Conservation (phyloP, 2,329 filamentous ascomycete genomes). For the Chaetomiaceae sp. region DNA sequence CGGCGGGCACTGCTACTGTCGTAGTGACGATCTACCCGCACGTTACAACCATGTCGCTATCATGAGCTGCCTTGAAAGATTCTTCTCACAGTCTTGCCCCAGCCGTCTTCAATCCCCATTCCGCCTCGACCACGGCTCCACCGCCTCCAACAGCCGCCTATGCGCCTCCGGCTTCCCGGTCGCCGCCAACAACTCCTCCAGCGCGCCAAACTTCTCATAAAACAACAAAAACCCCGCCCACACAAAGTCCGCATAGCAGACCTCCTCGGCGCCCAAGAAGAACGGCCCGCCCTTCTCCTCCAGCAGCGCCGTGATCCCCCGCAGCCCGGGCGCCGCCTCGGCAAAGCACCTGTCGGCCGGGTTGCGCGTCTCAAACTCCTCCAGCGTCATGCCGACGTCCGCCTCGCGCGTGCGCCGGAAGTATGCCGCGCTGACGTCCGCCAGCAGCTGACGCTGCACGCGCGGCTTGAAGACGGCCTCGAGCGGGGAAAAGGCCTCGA, state of each 20-base stretch:
- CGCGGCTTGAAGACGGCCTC: constrained; percentile 39
- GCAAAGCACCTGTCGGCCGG: constrained; percentile 47
- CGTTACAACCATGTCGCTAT: too few species aligned
- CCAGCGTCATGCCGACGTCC: constrained; percentile 46
- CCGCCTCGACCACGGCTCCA: constrained; percentile 37
- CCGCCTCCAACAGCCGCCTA: constrained; percentile 34
- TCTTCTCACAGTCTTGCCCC: not conserved
- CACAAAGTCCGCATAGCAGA: constrained; percentile 53
- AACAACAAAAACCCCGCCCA: constrained; percentile 32
- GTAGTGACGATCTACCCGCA: not conserved
- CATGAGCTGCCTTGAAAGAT: too few species aligned
- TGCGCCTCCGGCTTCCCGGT: constrained; percentile 36
- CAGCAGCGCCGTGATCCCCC: constrained; percentile 39
- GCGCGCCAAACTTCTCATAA: constrained; percentile 30
- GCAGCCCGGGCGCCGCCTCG: constrained; percentile 32
- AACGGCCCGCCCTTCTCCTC: constrained; percentile 50
- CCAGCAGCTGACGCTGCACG: constrained; percentile 47
- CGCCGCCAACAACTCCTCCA: constrained; percentile 31
- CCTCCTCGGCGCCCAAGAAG: constrained; percentile 51
- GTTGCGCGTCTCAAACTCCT: constrained; percentile 38
- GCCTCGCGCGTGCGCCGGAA: constrained; percentile 48
- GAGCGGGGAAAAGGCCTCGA: constrained; percentile 29
- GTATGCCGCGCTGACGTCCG: constrained; percentile 44
- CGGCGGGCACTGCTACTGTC: constrained; percentile 5
- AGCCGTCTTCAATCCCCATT: constrained; percentile 28